phyloP scores from a whole-genome alignment of 768 basidiomycete genomes.

The Boletus insuetus region DNA sequence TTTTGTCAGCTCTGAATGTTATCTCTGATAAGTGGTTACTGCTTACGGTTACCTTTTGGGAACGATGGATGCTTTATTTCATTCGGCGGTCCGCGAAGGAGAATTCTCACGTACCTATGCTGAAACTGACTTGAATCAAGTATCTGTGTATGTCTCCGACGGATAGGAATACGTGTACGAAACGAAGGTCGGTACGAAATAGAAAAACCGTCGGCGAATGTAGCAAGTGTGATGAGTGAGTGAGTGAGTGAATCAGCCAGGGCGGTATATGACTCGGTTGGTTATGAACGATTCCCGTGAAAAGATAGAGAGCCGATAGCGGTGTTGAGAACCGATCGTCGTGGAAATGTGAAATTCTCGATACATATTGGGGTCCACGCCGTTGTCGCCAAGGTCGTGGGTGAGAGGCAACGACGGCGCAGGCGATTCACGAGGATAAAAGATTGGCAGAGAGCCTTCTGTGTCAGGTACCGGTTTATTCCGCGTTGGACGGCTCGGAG shows the following conservation, averaged over 20 bases:
- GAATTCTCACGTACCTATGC: background rate
- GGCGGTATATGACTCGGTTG: too few species aligned
- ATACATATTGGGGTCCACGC: constrained; percentile 2
- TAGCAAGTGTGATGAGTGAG: too few species aligned
- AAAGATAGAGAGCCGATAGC: background rate
- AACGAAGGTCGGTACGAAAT: too few species aligned
- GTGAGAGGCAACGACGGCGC: constrained; percentile 4
- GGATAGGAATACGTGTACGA: too few species aligned
- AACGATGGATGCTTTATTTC: background rate
- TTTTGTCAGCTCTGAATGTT: constrained; percentile 15
- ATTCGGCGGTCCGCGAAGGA: background rate
- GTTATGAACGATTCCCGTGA: background rate
- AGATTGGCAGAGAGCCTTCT: background rate
- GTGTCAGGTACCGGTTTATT: constrained; percentile 16
- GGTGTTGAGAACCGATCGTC: constrained; percentile 8
- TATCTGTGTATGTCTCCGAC: background rate
- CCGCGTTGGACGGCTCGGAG: background rate
- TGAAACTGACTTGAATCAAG: background rate
- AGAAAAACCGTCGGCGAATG: too few species aligned
- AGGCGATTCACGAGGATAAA: background rate
- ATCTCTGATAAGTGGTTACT: constrained; percentile 7
- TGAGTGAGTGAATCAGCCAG: too few species aligned
- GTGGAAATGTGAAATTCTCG: constrained; percentile 15
- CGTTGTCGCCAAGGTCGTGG: constrained; percentile 11
- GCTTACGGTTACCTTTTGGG: background rate